Base-by-base conservation (phyloP, 805 yeast species). In the Pichia manshurica region DNA sequence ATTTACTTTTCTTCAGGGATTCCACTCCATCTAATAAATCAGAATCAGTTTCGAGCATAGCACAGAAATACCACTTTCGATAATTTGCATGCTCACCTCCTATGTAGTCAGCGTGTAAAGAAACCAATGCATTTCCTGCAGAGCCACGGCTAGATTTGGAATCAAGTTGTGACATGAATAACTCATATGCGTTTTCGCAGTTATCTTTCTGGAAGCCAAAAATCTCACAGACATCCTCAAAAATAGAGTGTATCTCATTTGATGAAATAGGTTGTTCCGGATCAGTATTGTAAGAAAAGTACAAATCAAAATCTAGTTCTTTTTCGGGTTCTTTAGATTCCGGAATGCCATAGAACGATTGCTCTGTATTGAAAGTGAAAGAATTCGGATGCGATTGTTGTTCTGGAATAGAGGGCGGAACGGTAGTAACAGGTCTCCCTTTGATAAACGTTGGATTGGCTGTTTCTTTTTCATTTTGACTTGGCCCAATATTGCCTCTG, bases 11-110 rank as follows among this genome's bases (percentile, higher is more conserved):
- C 66, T 60, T 78, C 80, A 54, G 78, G 78, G 53, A 77, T 42
- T 82, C 84, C 43, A 82, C 69, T 55, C 81, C 84, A 43, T 77
- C 81, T 50, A 80, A 47, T 16, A 64, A 49, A 20, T 77, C 83
- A 46, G 79, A 84, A 65, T 89, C 96, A 42, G 84, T 65, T 54
- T 83, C 89, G 33, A 84, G 68, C 64, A 82, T 87, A 8, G 95
- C 87, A 39, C 95, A 87, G 66, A 90, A 86, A 63, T 81, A 88
- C 98, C 98, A 91, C 65, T 86, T 88, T 59, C 83, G 78, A 66
- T 82, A 91, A 66, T 91, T 91, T 3, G 97, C 78, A 50, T 81
- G 72, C 43, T 82, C 87, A 16, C 98, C 97, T 0, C 96, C 97
- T 52, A 91, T 87, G 65, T 91, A 91, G 52, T 90, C 95, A 1